Evolutionary conservation across 2,329 filamentous ascomycete species (phyloP), one percentile per base, ranked within the genome.

Genomic region (Exserohilum rostratum): DNA sequence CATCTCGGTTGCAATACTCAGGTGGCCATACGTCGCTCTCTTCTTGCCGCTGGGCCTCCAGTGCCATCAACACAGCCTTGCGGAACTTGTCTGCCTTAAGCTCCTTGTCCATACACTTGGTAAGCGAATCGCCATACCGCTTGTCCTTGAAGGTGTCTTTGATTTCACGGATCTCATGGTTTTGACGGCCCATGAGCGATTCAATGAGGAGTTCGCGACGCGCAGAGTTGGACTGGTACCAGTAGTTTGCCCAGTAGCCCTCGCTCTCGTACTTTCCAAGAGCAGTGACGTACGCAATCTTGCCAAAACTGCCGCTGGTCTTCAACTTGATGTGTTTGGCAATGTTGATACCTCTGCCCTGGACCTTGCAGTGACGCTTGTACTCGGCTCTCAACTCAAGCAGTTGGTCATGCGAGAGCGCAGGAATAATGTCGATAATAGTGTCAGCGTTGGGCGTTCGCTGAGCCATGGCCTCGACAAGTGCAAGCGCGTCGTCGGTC

Each of bases 161-260:
- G 80, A 99, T 97, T 57, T 84, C 82, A 10, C 85, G 83, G 58
- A 98, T 90, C 70, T 98, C 95, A n/a, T 85, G 81, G 74, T 97
- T 97, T 25, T 87, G 87, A 5, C 93, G 86, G 0, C 95, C 95
- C 87, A 97, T 96, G 17, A 99, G 83, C 5, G 88, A 86, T 76
- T 99, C 95, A 66, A 98, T 97, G 48, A 99, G 84, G 31, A 99
- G 82, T 75, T 98, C 93, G 5, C 93, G 86, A 2, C 91, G 85
- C 6, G 88, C 90, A 67, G 88, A 90, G 74, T 93, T 90, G 33
- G 88, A 88, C 71, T 97, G 93, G 77, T 97, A 98, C 88, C 92
- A 98, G 76, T 91, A 96, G 74, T 97, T 98, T 55, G 93, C 92
- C 93, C 95, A 99, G 81, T 96, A 96, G 0, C 91, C 91, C 75